These are phyloP conservation scores for Physcomitrium patens DNA, from an alignment of 225 moss, liverwort and hornwort genomes.

Conservation along the genomic window DNA sequence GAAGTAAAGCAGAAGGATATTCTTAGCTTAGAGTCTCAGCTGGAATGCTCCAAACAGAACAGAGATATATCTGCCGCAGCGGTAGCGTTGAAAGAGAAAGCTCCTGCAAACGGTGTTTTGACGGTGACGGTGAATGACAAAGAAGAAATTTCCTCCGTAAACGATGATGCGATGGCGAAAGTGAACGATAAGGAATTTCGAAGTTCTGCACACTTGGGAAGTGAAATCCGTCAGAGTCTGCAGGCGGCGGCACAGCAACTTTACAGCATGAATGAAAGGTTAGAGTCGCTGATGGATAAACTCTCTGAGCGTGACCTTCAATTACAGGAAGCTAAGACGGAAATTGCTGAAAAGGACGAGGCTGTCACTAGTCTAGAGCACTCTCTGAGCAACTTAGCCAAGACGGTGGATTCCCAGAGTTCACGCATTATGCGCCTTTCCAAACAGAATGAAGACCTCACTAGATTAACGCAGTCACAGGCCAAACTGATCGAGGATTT, in stretches of 20 bases:
- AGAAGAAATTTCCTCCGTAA: conserved; percentile 21
- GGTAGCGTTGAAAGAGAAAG: conserved; percentile 62
- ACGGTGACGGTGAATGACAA: conserved; percentile 44
- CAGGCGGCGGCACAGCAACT: conserved; percentile 78
- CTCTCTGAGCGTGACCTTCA: conserved; percentile 62
- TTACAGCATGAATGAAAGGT: conserved; percentile 75
- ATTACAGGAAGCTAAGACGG: conserved; percentile 47
- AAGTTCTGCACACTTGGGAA: conserved; percentile 54
- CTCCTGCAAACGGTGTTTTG: conserved; percentile 41
- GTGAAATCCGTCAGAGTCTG: conserved; percentile 68
- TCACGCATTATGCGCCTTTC: conserved; percentile 67
- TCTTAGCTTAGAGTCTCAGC: conserved; percentile 53
- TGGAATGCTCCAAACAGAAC: conserved; percentile 54
- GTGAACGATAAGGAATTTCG: conserved; percentile 47
- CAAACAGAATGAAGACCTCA: conserved; percentile 64
- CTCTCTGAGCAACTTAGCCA: conserved; percentile 60
- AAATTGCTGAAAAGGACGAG: conserved; percentile 66
- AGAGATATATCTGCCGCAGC: conserved; percentile 65
- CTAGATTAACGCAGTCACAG: conserved; percentile 47
- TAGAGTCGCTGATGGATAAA: conserved; percentile 70
- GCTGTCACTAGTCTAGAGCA: conserved; percentile 60
- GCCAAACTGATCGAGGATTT: conserved; percentile 65
- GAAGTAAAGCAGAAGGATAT: conserved; percentile 65
- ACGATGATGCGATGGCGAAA: conserved; percentile 49
- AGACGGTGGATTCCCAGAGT: conserved; percentile 72